A percentile compares a stretch with the other conserved stretches of the same genome.
These are phyloP conservation scores for Xylaria bambusicola DNA, from an alignment of 495 filamentous ascomycete genomes.

Conservation along the genomic window DNA sequence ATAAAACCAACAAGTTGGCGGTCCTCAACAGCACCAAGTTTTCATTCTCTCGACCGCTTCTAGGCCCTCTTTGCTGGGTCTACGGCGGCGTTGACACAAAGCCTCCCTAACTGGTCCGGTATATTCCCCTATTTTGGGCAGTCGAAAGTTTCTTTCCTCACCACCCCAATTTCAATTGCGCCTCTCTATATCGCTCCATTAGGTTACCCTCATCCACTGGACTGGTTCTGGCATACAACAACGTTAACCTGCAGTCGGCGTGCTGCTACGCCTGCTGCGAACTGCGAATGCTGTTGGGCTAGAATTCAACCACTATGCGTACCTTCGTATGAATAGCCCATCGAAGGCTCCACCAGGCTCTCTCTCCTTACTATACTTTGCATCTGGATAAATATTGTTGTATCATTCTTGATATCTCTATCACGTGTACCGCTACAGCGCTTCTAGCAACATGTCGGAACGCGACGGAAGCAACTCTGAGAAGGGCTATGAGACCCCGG, in stretches of 20 bases:
- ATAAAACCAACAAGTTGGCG: conserved; percentile 89
- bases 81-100: conserved; percentile 95
- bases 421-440: not conserved
- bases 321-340: conserved; percentile 34
- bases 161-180: conserved; percentile 1
- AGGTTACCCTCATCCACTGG: not conserved
- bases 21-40: conserved; percentile 73
- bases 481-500: conserved; percentile 69
- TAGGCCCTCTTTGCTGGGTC: conserved; percentile 87
- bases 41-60: conserved; percentile 87
- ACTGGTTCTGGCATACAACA: conserved; percentile 18
- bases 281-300: conserved; percentile 36
- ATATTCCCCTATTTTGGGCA: conserved; percentile 32
- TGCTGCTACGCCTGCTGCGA: conserved; percentile 39
- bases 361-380: not conserved
- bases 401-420: conserved; percentile 27
- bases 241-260: conserved; percentile 33
- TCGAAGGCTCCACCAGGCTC: conserved; percentile 30
- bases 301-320: conserved; percentile 29
- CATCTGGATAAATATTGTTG: conserved; percentile 18
- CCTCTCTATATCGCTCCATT: conserved; percentile 1
- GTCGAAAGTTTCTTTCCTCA: conserved; percentile 4
- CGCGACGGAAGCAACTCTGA: conserved; percentile 49
- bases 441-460: conserved; percentile 56
- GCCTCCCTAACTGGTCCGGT: conserved; percentile 83